Evolutionary conservation across 306 rosid species (phyloP), one percentile per base, ranked within the genome.

Genomic region (Trifolium fragiferum): DNA sequence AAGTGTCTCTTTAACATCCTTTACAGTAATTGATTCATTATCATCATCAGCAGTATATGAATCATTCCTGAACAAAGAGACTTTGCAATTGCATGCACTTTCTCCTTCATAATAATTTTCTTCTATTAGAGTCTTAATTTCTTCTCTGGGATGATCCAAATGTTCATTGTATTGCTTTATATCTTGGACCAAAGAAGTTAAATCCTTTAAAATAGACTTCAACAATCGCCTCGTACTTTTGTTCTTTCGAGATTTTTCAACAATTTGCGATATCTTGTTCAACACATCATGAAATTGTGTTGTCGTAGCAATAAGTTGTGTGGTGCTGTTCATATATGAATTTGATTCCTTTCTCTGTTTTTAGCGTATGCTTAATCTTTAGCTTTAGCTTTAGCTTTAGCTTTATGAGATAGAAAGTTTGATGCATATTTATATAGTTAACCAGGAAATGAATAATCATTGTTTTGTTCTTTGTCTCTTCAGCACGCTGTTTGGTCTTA

Each of bases 1-100:
- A 55, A 83, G 76, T 13, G 84, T 72, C 7, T 72, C 68, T 55
- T 67, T 53, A 43, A 80, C 60, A 40, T 78, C 66, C 8, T 58
- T 72, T 6, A 37, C 75, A 25, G 38, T 65, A 38, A 76, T 44
- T 53, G 57, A 40, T 13, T 68, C 32, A 1, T 57, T 15, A 15
- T 18, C 49, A 21, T 18, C 49, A 16, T 2, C 46, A 62, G 7
- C 25, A 27, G 2, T 20, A 30, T 11, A 2, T 11, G 47, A 54
- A 55, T 4, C 46, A 2, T 51, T 11, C 4, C 19, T 9, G 8
- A 59, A 69, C 66, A 46, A 67, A 6, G 71, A 59, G n/a, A n/a
- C n/a, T n/a, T n/a, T n/a, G 44, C 32, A 38, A 11, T 40, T 23
- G 21, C 55, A 21, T 44, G 55, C 7, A n/a, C 10, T 1, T 23